phyloP scores from a whole-genome alignment of 352 stramenopile genomes.

The Plasmopara muralis region DNA sequence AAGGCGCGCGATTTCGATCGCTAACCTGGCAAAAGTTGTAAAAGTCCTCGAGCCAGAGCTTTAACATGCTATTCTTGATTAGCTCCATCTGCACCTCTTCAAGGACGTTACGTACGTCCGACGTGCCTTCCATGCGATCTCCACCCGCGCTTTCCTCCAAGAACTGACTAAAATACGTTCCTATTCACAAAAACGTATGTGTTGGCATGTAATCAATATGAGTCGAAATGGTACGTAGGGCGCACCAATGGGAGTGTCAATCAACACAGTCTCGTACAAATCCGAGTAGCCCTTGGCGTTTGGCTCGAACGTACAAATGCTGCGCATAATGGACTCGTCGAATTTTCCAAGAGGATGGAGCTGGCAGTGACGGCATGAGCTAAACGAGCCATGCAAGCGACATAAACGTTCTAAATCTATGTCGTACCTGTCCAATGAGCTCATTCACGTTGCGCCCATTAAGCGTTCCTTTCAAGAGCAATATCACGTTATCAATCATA shows the following conservation, averaged over 20 bases:
- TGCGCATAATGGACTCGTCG: conserved; percentile 98
- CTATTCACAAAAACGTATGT: conserved; percentile 27
- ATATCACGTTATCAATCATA: conserved; percentile 99
- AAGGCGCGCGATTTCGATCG: background rate
- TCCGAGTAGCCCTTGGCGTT: conserved; percentile 97
- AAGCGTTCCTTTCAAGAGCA: conserved; percentile 97
- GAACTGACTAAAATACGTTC: conserved; percentile 97
- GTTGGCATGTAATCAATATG: background rate
- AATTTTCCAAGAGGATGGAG: conserved; percentile 99
- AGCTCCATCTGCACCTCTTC: conserved; percentile 99
- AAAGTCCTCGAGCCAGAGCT: conserved; percentile 95
- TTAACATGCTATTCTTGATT: conserved; percentile 98
- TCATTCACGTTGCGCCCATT: conserved; percentile 96
- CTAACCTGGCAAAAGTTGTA: conserved; percentile 89
- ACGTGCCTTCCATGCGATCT: conserved; percentile 78
- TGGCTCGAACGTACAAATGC: conserved; percentile 97
- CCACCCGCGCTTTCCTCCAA: conserved; percentile 90
- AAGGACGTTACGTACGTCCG: conserved; percentile 93
- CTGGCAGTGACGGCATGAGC: conserved; percentile 32
- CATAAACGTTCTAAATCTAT: background rate
- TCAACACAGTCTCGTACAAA: conserved; percentile 98
- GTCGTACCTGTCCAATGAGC: conserved; percentile 87
- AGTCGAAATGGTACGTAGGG: background rate
- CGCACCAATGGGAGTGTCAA: conserved; percentile 96
- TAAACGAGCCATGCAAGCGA: conserved; percentile 3